A percentile compares a stretch with the other conserved stretches of the same genome.
Conservation (phyloP, 2,329 filamentous ascomycete genomes). For the Seiridium cupressi region DNA sequence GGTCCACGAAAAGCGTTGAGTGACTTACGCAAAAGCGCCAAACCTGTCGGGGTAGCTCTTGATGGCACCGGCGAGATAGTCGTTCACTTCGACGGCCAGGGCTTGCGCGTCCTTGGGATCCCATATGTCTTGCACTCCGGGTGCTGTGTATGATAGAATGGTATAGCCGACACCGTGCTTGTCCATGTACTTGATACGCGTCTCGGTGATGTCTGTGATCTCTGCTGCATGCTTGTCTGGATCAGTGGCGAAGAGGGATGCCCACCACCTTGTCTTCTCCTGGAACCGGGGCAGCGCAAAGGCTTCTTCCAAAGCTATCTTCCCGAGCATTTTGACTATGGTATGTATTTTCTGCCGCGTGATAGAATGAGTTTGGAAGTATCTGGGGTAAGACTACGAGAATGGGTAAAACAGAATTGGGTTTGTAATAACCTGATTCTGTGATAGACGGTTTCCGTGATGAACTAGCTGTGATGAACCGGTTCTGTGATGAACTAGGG, state of each 20-base stretch:
- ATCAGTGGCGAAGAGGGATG: slow-evolving; percentile 56
- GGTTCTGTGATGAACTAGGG: too few species aligned
- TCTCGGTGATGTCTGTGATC: slow-evolving; percentile 41
- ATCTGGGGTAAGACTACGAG: too few species aligned
- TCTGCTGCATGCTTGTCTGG: slow-evolving; percentile 56
- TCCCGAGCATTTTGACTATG: slow-evolving; percentile 49
- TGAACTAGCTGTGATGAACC: too few species aligned
- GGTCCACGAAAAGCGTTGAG: too few species aligned
- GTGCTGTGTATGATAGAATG: slow-evolving; percentile 47
- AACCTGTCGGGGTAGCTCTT: slow-evolving; percentile 37
- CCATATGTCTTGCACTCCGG: slow-evolving; percentile 44
- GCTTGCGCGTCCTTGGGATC: slow-evolving; percentile 38
- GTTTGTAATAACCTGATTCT: too few species aligned
- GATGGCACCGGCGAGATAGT: slow-evolving; percentile 37
- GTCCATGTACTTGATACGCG: slow-evolving; percentile 41
- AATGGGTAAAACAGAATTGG: too few species aligned
- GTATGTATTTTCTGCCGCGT: background rate
- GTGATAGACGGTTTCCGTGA: too few species aligned
- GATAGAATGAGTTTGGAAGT: too few species aligned
- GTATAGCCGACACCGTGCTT: slow-evolving; percentile 47
- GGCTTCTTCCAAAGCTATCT: slow-evolving; percentile 61
- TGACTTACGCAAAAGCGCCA: slow-evolving; percentile 40
- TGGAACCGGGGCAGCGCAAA: slow-evolving; percentile 58
- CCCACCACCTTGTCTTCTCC: slow-evolving; percentile 61
- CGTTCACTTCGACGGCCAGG: slow-evolving; percentile 40